These are phyloP conservation scores for Botrytis tulipae DNA, from an alignment of 2,329 filamentous ascomycete genomes.

Conservation along the genomic window DNA sequence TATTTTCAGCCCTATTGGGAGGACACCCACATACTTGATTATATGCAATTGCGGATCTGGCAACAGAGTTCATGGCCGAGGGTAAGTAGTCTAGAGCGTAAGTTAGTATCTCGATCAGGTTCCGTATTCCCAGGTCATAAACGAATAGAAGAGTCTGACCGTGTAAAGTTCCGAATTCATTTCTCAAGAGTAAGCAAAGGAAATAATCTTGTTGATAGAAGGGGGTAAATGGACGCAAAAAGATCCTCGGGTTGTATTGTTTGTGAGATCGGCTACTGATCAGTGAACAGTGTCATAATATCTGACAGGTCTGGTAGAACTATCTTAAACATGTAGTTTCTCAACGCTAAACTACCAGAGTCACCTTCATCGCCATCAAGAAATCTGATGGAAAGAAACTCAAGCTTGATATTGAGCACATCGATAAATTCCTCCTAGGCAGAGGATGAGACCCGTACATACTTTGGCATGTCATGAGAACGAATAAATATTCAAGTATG, in stretches of 20 bases:
- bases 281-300: neutral
- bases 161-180: neutral
- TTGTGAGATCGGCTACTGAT: neutral
- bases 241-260: accelerated
- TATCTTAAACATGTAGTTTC: neutral
- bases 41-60: conserved; percentile 8
- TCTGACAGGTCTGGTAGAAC: neutral
- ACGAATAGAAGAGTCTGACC: neutral
- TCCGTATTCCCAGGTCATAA: neutral
- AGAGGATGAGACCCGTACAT: neutral
- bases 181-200: neutral
- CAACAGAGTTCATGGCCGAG: neutral
- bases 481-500: neutral
- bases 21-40: conserved; percentile 2
- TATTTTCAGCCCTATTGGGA: conserved; percentile 48
- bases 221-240: too few species aligned
- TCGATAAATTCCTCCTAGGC: neutral
- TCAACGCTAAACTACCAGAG: neutral
- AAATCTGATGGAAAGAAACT: neutral
- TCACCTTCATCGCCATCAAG: neutral
- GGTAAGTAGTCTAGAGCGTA: neutral
- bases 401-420: neutral
- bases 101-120: neutral
- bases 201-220: neutral
- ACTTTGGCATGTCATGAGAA: neutral